phyloP scores from a whole-genome alignment of 2,329 filamentous ascomycete species.

The Aspergillus sp. region DNA sequence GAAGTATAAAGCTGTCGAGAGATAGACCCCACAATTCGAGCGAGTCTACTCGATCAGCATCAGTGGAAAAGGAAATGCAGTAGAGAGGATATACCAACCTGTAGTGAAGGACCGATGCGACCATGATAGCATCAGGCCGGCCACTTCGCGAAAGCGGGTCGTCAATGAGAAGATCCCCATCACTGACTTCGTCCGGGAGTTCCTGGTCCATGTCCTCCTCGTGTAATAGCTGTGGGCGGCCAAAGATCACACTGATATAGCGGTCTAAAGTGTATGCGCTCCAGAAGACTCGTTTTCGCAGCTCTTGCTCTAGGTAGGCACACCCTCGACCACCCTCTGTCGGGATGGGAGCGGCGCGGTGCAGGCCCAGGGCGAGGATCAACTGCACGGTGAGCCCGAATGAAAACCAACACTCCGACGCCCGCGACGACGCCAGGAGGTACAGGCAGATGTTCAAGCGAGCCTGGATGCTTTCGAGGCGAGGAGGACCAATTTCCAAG shows the following conservation, averaged over 20 bases:
- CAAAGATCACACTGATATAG: neutral
- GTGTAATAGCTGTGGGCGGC: neutral
- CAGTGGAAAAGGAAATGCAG: neutral
- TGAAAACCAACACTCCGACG: slow-evolving; percentile 26
- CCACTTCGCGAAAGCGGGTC: neutral
- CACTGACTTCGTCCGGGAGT: neutral
- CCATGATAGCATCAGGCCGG: neutral
- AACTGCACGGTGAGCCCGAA: neutral
- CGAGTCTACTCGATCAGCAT: neutral
- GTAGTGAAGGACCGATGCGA: neutral
- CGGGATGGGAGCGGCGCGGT: neutral
- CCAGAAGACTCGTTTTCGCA: neutral
- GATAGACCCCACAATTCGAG: neutral
- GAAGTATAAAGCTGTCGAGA: neutral
- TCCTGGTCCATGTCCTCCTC: neutral
- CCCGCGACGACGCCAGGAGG: slow-evolving; percentile 36
- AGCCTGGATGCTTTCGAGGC: neutral
- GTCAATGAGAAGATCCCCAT: neutral
- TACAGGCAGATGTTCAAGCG: slow-evolving; percentile 25
- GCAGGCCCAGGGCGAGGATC: neutral
- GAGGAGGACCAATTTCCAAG: slow-evolving; percentile 16
- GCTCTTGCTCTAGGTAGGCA: neutral
- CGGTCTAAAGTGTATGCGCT: neutral
- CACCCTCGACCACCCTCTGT: neutral
- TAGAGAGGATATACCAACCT: neutral